phyloP scores from a whole-genome alignment of 1,139 yeast species.

The Chernovozyma aurita region DNA sequence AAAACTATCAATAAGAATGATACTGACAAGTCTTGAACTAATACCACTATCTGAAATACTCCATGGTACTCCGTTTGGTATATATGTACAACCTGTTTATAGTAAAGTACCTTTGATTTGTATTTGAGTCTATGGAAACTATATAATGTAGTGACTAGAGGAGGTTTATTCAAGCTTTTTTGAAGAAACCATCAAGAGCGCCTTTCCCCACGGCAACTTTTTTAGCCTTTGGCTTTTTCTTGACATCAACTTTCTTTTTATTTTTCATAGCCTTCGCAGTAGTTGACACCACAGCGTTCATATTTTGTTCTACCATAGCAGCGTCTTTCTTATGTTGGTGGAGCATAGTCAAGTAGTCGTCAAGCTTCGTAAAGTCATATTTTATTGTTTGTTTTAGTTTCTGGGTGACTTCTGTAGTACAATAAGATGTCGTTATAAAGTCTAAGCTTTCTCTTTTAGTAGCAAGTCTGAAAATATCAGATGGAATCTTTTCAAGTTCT shows the following conservation, averaged over 20 bases:
- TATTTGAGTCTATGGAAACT: no score
- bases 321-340: constrained; percentile 22
- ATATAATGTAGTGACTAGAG: no score
- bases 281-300: constrained; percentile 21
- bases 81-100: constrained; percentile 6
- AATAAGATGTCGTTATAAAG: constrained; percentile 26
- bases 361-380: constrained; percentile 27
- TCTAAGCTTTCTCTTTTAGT: constrained; percentile 24
- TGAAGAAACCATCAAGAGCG: constrained; percentile 61
- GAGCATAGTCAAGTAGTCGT: constrained; percentile 25
- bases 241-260: constrained; percentile 20
- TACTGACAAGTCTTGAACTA: no score
- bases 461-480: constrained; percentile 21
- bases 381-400: constrained; percentile 11
- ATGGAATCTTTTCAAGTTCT: constrained; percentile 18
- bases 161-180: no score
- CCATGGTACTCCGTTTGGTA: neutral
- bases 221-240: constrained; percentile 18
- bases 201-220: constrained; percentile 55
- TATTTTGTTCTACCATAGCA: constrained; percentile 23
- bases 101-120: constrained; percentile 1
- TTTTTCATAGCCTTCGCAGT: constrained; percentile 13
- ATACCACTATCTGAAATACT: constrained; percentile 1
- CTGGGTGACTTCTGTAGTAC: constrained; percentile 14
- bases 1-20: constrained; percentile 10